Evolutionary conservation across 768 basidiomycete species (phyloP).

Genomic region (Pulveroboletus sp.): DNA sequence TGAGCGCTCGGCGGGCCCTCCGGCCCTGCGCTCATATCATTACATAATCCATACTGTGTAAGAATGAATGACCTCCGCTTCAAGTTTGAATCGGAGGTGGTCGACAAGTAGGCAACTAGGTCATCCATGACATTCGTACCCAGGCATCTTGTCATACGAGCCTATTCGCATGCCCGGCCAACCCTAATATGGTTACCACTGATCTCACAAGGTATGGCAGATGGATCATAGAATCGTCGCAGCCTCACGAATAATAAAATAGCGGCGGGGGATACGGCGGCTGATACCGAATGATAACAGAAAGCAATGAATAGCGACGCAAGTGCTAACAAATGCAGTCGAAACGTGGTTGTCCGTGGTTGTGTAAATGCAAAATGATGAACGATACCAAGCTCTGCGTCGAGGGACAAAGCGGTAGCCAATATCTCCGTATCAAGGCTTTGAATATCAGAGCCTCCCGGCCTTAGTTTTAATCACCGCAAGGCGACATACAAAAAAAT

Average conservation of each 20-base stretch:
- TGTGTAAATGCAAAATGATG: constrained; percentile 10
- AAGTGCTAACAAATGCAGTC: constrained; percentile 5
- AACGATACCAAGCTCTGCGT: constrained; percentile 12
- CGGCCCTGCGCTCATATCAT: neutral
- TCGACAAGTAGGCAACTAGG: neutral
- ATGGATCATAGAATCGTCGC: no score
- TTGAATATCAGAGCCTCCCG: constrained; percentile 16
- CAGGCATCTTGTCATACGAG: constrained; percentile 3
- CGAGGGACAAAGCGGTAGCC: constrained; percentile 9
- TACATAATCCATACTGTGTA: constrained; percentile 6
- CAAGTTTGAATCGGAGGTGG: no score
- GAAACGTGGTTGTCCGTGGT: constrained; percentile 15
- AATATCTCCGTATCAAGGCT: constrained; percentile 7
- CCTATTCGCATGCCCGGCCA: constrained; percentile 6
- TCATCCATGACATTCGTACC: constrained; percentile 3
- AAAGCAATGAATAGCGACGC: constrained; percentile 13
- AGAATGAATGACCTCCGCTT: no score
- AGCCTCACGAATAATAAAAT: constrained; percentile 16
- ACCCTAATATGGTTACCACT: constrained; percentile 4
- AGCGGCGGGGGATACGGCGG: constrained; percentile 20
- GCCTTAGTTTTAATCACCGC: constrained; percentile 21
- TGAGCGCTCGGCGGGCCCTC: neutral
- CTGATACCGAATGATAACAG: constrained; percentile 22
- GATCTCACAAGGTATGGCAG: constrained; percentile 20
- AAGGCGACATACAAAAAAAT: constrained; percentile 11